These are phyloP conservation scores for Saxispiralis lemnorum DNA, from an alignment of 495 filamentous ascomycete genomes.

Conservation along the genomic window DNA sequence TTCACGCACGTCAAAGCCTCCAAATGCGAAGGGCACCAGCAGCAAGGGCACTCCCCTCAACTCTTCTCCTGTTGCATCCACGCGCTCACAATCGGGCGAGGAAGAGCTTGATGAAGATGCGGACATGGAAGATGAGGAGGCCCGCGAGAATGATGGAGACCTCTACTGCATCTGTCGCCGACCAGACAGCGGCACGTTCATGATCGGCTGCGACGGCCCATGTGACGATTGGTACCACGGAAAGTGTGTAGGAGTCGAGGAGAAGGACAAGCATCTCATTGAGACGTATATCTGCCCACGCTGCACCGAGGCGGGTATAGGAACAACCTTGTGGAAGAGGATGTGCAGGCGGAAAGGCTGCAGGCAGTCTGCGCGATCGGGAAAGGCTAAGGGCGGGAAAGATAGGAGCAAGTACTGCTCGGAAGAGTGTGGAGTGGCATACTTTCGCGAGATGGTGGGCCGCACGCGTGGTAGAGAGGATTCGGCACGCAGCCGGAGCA, in stretches of 20 bases:
- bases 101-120: slow-evolving; percentile 27
- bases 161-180: slow-evolving; percentile 54
- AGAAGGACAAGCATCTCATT: slow-evolving; percentile 44
- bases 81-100: slow-evolving; percentile 19
- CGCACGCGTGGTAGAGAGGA: slow-evolving; percentile 6
- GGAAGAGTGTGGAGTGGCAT: slow-evolving; percentile 44
- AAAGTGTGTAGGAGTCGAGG: slow-evolving; percentile 45
- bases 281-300: slow-evolving; percentile 54
- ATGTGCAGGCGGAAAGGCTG: slow-evolving; percentile 47
- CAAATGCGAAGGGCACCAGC: slow-evolving; percentile 26
- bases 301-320: slow-evolving; percentile 35
- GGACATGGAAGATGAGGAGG: slow-evolving; percentile 26
- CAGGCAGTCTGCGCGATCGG: slow-evolving; percentile 40
- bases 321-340: slow-evolving; percentile 48
- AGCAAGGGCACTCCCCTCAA: slow-evolving; percentile 24
- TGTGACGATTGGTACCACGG: slow-evolving; percentile 66
- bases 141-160: slow-evolving; percentile 30
- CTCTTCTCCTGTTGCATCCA: slow-evolving; percentile 28
- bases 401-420: slow-evolving; percentile 48
- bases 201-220: slow-evolving; percentile 56
- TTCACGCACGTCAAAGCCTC: slow-evolving; percentile 32
- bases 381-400: slow-evolving; percentile 22
- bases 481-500: slow-evolving; percentile 5
- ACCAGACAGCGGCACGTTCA: slow-evolving; percentile 57
- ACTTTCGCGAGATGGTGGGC: slow-evolving; percentile 31